Evolutionary conservation across 2,329 filamentous ascomycete species (phyloP).

Genomic region (Leptographium lundbergii): DNA sequence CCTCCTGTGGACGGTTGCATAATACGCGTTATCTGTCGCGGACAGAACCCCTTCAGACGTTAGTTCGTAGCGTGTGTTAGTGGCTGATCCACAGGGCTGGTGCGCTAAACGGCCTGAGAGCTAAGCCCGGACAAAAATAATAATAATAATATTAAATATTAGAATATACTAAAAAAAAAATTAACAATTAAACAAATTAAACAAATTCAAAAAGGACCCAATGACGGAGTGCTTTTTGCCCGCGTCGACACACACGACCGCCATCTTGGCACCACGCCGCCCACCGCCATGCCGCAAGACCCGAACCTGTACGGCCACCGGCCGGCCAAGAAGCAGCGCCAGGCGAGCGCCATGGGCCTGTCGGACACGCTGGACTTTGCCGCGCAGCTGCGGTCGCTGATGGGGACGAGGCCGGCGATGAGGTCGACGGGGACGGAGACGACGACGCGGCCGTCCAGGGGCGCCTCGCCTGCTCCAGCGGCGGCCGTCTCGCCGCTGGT

Average conservation of each 20-base stretch:
- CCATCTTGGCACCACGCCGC: neutral
- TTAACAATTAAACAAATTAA: too few species aligned
- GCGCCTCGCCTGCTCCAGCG: too few species aligned
- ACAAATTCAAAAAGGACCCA: too few species aligned
- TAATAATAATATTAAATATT: too few species aligned
- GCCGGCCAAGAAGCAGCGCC: constrained; percentile 54
- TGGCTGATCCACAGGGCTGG: neutral
- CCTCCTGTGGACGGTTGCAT: too few species aligned
- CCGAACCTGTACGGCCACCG: constrained; percentile 65
- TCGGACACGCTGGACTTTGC: constrained; percentile 71
- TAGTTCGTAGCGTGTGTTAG: neutral
- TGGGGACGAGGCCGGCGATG: constrained; percentile 53
- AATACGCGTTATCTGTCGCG: too few species aligned
- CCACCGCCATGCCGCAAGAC: constrained; percentile 45
- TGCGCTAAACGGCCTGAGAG: neutral
- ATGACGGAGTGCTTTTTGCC: neutral
- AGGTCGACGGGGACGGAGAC: constrained; percentile 12
- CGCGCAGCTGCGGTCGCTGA: constrained; percentile 74
- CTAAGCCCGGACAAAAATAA: neutral
- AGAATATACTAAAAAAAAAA: neutral
- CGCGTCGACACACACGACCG: neutral
- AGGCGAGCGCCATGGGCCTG: constrained; percentile 55
- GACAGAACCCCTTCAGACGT: too few species aligned
- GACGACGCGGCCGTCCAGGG: constrained; percentile 2
- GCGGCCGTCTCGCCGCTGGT: neutral